Evolutionary conservation across 83 land plant genomes (phyloP).

Genomic region (Picea abies): DNA sequence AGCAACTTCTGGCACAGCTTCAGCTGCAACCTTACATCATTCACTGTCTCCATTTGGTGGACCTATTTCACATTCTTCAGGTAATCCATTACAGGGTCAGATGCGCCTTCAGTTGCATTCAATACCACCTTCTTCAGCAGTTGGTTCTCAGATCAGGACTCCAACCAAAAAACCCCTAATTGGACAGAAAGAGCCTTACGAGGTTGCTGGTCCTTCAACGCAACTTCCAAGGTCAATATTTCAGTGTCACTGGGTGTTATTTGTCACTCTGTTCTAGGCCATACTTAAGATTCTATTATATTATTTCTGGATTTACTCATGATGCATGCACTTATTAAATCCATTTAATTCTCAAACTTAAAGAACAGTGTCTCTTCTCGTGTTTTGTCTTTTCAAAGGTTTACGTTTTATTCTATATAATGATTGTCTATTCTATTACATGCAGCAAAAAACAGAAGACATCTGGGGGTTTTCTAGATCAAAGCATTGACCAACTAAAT

Average conservation of each 20-base stretch:
- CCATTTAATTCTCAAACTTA: not conserved
- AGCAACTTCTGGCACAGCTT: conserved; percentile 1
- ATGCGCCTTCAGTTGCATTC: conserved; percentile 23
- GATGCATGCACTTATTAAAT: not conserved
- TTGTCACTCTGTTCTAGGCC: not conserved
- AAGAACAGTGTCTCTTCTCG: not conserved
- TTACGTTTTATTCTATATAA: not conserved
- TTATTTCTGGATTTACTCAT: not conserved
- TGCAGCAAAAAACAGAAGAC: conserved; percentile 93
- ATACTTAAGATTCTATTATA: not conserved
- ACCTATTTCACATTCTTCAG: conserved; percentile 4
- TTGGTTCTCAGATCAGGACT: conserved; percentile 40
- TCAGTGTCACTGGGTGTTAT: conserved; percentile 20
- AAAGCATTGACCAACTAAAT: conserved; percentile 96
- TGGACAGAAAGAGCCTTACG: conserved; percentile 67
- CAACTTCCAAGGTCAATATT: not conserved
- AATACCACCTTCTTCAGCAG: conserved; percentile 16
- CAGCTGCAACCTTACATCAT: conserved; percentile 9
- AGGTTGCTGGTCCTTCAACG: conserved; percentile 36
- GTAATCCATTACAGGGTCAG: conserved; percentile 9
- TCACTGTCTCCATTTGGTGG: not conserved
- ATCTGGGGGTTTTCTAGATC: conserved; percentile 67
- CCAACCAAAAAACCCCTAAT: conserved; percentile 46
- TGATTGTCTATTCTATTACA: not conserved
- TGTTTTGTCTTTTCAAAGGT: not conserved